A percentile compares a stretch with the other conserved stretches of the same genome.
Conservation (phyloP, 352 stramenopile species). For the Phytophthora multivora region DNA sequence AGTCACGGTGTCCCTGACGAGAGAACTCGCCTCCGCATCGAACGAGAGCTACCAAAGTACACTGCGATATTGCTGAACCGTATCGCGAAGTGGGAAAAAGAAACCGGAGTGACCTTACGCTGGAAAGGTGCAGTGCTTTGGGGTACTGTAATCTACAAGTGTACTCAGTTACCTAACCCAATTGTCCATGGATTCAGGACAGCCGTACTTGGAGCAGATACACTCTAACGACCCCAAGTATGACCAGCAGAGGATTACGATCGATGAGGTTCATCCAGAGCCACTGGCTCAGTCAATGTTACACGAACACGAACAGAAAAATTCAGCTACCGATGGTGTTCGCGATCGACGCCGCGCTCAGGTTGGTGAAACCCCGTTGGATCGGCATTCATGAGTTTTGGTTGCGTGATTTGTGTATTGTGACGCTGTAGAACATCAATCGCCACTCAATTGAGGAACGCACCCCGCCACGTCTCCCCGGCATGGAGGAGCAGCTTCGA, state of each 20-base stretch:
- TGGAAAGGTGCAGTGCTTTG: conserved; percentile 39
- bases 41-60: conserved; percentile 46
- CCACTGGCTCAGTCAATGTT: too few relatives aligned
- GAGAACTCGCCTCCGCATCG: conserved; percentile 41
- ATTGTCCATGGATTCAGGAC: conserved; percentile 15
- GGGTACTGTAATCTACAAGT: not conserved
- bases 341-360: conserved; percentile 7
- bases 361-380: conserved; percentile 8
- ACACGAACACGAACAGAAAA: not conserved
- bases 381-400: not conserved
- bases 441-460: conserved; percentile 34
- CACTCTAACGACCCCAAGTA: conserved; percentile 18
- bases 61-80: conserved; percentile 42
- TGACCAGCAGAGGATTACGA: not conserved
- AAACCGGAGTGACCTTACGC: conserved; percentile 35
- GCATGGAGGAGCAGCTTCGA: conserved; percentile 19
- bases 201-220: conserved; percentile 46
- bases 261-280: not conserved
- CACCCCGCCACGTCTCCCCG: not conserved
- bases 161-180: not conserved
- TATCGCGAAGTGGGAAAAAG: conserved; percentile 46
- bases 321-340: not conserved
- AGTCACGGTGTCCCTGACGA: conserved; percentile 37
- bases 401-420: not conserved
- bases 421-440: conserved; percentile 3